phyloP scores from a whole-genome alignment of 768 basidiomycete genomes.

The Xerocomus potaroensis region DNA sequence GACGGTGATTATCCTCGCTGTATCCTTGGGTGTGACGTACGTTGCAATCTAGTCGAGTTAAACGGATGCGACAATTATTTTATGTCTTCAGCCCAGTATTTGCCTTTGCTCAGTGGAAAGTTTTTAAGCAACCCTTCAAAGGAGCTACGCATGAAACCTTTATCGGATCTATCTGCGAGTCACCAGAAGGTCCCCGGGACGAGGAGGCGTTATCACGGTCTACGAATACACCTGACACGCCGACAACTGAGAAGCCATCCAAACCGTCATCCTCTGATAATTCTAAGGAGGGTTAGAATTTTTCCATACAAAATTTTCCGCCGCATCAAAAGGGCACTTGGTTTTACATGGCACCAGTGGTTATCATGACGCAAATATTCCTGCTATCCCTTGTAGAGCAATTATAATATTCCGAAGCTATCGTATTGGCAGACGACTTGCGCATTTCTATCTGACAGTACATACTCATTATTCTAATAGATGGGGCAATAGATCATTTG shows the following conservation, averaged over 20 bases:
- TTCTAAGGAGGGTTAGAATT: conserved; percentile 7
- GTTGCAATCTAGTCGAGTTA: conserved; percentile 20
- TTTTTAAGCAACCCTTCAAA: conserved; percentile 49
- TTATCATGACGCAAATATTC: conserved; percentile 8
- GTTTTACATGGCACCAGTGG: conserved; percentile 8
- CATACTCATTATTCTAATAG: conserved; percentile 2
- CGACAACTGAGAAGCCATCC: conserved; percentile 16
- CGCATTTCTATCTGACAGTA: conserved; percentile 9
- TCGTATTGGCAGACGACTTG: conserved; percentile 6
- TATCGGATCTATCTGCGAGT: conserved; percentile 23
- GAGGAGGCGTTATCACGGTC: conserved; percentile 15
- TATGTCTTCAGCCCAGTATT: conserved; percentile 42
- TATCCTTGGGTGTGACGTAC: conserved; percentile 54
- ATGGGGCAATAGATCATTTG: conserved; percentile 5
- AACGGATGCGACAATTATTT: background rate
- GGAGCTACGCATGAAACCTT: conserved; percentile 24
- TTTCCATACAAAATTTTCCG: conserved; percentile 1
- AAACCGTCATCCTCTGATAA: conserved; percentile 4
- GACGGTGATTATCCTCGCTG: conserved; percentile 48
- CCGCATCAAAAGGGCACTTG: conserved; percentile 3
- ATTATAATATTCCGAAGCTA: conserved; percentile 16
- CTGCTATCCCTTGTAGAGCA: conserved; percentile 13
- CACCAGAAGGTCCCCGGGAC: conserved; percentile 19
- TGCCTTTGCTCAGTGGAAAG: conserved; percentile 49
- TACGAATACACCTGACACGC: conserved; percentile 13